Evolutionary conservation across 768 basidiomycete genomes (phyloP), one percentile per base, ranked within the genome.

Genomic region (Termitomyces sp.): DNA sequence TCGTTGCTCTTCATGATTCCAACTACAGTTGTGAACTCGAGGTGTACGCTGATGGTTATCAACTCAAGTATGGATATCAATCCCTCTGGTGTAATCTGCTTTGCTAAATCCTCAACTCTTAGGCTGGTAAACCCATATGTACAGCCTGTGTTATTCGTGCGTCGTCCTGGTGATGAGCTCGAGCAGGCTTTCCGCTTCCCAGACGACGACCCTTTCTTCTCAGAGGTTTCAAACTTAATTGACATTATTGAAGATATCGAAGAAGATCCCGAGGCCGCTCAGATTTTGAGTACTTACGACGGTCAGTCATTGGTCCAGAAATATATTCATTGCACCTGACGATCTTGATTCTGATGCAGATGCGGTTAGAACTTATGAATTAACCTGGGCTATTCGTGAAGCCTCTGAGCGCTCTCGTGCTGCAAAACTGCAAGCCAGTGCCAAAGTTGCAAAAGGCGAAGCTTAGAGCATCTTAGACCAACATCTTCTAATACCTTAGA

Each of bases 11-110:
- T 43, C 96, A 99, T 70, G 96, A 95, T 53, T 85, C 79, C 64
- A 85, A 95, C 70, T 98, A 98, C 74, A 92, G 92, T 67, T 97
- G 94, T 70, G 95, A 96, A 76, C 79, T 98, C 44, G 95, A 96
- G 70, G 87, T 96, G 44, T 93, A 88, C 74, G 93, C 93, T 46
- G 96, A 98, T 70, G 96, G 96, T 8, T 97, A 93, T 76, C 85
- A 78, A 66, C 79, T 93, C 62, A 93, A 91, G 91, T 90, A 63
- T 58, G 80, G 69, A 26, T 54, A 48, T 40, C 36, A 55, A 28
- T 16, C 16, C 16, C 35, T 36, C 3, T 41, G n/a, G n/a, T 56
- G 33, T 59, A 60, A 32, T 23, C 41, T 52, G 26, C 14, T 32
- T 50, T 55, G 43, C 61, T 59, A 23, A 59, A 41, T 33, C 14